These are phyloP conservation scores for Toxoplasma gondii DNA, from an alignment of 169 alveolate genomes.

Conservation along the genomic window DNA sequence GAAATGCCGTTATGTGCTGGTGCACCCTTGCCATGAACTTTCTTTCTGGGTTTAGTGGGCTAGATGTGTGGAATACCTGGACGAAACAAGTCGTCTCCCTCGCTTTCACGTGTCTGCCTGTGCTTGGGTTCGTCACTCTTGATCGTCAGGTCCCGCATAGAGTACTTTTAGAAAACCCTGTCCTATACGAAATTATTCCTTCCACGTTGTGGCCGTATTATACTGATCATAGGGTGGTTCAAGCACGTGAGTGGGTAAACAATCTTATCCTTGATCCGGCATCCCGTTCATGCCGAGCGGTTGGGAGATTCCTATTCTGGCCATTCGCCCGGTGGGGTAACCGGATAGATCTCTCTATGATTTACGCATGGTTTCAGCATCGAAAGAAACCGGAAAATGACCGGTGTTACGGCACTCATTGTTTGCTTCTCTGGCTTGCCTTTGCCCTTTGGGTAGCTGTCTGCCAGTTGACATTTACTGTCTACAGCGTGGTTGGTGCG, in stretches of 20 bases:
- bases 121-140: constrained; percentile 75
- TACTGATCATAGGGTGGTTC: neutral
- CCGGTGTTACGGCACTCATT: constrained; percentile 75
- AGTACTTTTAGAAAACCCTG: constrained; percentile 75
- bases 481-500: constrained; percentile 72
- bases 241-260: neutral
- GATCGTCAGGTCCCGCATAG: constrained; percentile 78
- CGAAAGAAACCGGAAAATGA: constrained; percentile 70
- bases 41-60: constrained; percentile 79
- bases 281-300: constrained; percentile 26
- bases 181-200: constrained; percentile 75
- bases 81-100: constrained; percentile 78
- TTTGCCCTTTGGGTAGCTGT: constrained; percentile 81
- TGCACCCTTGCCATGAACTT: constrained; percentile 73
- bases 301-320: constrained; percentile 57
- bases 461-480: constrained; percentile 70
- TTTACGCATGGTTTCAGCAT: constrained; percentile 60
- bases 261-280: neutral
- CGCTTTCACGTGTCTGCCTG: constrained; percentile 78
- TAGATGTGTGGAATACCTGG: constrained; percentile 82
- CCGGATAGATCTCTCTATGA: constrained; percentile 66
- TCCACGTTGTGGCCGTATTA: constrained; percentile 76
- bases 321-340: constrained; percentile 58
- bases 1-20: constrained; percentile 68
- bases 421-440: constrained; percentile 71